These are phyloP conservation scores for Auricularia sp. DNA, from an alignment of 768 basidiomycete genomes.

Conservation along the genomic window DNA sequence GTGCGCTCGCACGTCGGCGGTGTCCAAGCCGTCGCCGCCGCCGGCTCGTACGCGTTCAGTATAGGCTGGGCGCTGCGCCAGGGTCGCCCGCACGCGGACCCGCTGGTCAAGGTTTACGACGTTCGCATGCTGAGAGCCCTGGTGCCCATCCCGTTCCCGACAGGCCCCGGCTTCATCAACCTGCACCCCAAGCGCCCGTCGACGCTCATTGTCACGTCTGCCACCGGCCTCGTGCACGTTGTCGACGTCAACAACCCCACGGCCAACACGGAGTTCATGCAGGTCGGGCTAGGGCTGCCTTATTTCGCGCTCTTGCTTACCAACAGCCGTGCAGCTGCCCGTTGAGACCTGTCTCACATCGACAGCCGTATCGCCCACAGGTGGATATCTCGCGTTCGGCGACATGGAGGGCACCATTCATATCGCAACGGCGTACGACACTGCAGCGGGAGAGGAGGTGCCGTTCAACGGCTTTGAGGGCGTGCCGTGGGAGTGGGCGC, in stretches of 20 bases:
- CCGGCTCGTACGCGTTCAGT: conserved; percentile 74
- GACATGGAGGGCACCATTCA: conserved; percentile 81
- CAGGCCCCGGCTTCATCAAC: conserved; percentile 79
- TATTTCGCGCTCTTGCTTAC: conserved; percentile 2
- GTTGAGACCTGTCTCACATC: conserved; percentile 55
- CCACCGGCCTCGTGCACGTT: conserved; percentile 74
- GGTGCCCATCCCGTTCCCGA: conserved; percentile 78
- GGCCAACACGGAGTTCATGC: conserved; percentile 60
- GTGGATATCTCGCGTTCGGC: conserved; percentile 87
- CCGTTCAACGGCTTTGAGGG: conserved; percentile 90
- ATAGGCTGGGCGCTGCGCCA: conserved; percentile 85
- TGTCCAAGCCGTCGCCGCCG: conserved; percentile 69
- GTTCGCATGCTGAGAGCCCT: conserved; percentile 73
- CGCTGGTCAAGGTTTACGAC: conserved; percentile 89
- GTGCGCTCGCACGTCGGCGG: conserved; percentile 76
- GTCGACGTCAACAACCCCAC: conserved; percentile 70
- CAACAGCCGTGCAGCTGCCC: conserved; percentile 28
- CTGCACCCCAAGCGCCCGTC: conserved; percentile 68
- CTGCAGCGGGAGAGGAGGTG: conserved; percentile 36
- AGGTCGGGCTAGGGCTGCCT: conserved; percentile 36
- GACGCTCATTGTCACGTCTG: conserved; percentile 64
- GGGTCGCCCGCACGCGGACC: conserved; percentile 79
- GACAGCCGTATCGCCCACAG: conserved; percentile 72
- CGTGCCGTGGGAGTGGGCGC: conserved; percentile 77
- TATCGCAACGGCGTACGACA: conserved; percentile 64